Conservation (phyloP, 352 stramenopile genomes). For the Globisporangium emineosum region DNA sequence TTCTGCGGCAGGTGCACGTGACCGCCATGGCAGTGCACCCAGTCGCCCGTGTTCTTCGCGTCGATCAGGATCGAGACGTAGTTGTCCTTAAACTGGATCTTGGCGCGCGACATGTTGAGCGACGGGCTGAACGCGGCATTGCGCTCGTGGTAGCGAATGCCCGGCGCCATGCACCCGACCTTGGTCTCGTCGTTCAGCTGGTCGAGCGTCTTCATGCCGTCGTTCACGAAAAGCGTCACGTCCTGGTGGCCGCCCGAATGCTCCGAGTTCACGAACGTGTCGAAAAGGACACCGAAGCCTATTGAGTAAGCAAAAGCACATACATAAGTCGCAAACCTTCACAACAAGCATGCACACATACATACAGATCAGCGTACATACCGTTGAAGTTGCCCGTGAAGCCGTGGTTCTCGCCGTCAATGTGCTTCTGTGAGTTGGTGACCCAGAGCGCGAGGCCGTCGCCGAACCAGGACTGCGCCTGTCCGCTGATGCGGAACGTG, state of each 20-base stretch:
- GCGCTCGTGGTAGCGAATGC: slow-evolving; percentile 81
- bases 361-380: slow-evolving; percentile 1
- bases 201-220: slow-evolving; percentile 73
- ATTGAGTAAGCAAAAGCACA: not conserved
- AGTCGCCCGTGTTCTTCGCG: slow-evolving; percentile 65
- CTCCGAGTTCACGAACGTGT: slow-evolving; percentile 85
- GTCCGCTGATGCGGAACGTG: slow-evolving; percentile 83
- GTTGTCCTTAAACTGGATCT: slow-evolving; percentile 77
- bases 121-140: slow-evolving; percentile 75
- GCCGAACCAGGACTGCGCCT: slow-evolving; percentile 70
- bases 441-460: slow-evolving; percentile 82
- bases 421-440: slow-evolving; percentile 48
- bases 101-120: slow-evolving; percentile 77
- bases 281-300: slow-evolving; percentile 76
- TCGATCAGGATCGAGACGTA: slow-evolving; percentile 71
- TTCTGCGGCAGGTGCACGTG: slow-evolving; percentile 42
- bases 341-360: not conserved
- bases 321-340: not conserved
- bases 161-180: slow-evolving; percentile 67
- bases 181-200: slow-evolving; percentile 71
- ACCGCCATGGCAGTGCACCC: slow-evolving; percentile 63
- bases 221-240: slow-evolving; percentile 79
- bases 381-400: slow-evolving; percentile 69
- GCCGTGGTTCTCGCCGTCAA: slow-evolving; percentile 74
- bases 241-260: slow-evolving; percentile 79